Conservation (phyloP, 1,284 basidiomycete genomes). For the Thecaphora frezii region DNA sequence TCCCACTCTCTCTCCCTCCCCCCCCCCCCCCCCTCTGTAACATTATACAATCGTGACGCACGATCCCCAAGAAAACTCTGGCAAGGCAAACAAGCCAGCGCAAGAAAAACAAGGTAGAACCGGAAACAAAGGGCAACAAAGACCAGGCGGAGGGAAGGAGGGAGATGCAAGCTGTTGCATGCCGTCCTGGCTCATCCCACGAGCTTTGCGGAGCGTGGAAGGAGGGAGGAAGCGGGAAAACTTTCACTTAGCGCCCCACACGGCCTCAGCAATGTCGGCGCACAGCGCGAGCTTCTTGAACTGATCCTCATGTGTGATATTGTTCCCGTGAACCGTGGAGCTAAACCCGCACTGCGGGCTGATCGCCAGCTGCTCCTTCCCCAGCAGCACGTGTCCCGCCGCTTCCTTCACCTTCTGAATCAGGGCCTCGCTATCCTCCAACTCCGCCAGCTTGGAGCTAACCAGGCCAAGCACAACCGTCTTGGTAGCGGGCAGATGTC, state of each 20-base stretch:
- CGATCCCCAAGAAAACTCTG: no score
- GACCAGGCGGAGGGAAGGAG: no score
- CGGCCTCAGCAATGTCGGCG: conserved; percentile 61
- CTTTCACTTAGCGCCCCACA: conserved; percentile 27
- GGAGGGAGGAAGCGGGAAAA: no score
- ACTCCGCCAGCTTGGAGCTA: conserved; percentile 70
- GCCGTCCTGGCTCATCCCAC: no score
- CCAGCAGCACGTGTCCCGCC: conserved; percentile 66
- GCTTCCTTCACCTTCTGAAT: conserved; percentile 69
- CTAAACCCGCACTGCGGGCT: conserved; percentile 77
- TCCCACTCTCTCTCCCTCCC: no score
- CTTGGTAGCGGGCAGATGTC: conserved; percentile 70
- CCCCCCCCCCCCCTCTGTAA: no score
- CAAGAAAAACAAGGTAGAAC: no score
- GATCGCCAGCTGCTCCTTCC: conserved; percentile 68
- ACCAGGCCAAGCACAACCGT: conserved; percentile 73
- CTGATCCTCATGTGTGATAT: conserved; percentile 64
- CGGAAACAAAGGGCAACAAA: no score
- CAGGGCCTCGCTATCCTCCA: conserved; percentile 69
- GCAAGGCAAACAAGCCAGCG: no score
- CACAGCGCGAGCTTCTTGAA: conserved; percentile 66
- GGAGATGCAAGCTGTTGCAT: no score
- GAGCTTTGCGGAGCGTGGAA: no score
- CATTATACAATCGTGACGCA: no score
- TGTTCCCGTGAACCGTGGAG: conserved; percentile 62